These are phyloP conservation scores for Cladochytrium replicatum DNA, from an alignment of 192 early-diverging fungal species.

Conservation along the genomic window DNA sequence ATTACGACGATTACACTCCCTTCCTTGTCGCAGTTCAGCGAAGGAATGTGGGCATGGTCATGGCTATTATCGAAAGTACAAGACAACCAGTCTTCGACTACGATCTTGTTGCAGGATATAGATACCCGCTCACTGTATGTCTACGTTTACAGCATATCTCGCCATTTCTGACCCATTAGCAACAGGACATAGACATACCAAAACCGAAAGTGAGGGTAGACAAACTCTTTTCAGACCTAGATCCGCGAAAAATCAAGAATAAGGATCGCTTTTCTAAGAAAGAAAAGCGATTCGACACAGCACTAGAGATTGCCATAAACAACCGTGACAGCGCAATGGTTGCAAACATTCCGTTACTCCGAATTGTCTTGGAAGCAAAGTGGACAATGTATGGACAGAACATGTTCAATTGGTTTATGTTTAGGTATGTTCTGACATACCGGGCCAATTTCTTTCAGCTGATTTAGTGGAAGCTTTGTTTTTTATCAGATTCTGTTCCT, in stretches of 20 bases:
- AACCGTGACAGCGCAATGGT: too few relatives aligned
- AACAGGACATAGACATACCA: slow-evolving; percentile 2
- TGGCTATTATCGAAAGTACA: slow-evolving; percentile 16
- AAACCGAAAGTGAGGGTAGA: slow-evolving; percentile 7
- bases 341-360: slow-evolving; percentile 6
- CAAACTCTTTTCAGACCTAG: slow-evolving; percentile 8
- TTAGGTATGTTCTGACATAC: too few relatives aligned
- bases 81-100: slow-evolving; percentile 14
- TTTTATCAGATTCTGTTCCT: too few relatives aligned
- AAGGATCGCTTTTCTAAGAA: slow-evolving; percentile 5
- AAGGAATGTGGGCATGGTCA: neutral
- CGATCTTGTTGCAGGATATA: slow-evolving; percentile 7
- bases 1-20: slow-evolving; percentile 7
- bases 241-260: slow-evolving; percentile 11
- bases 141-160: slow-evolving; percentile 2
- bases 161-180: neutral
- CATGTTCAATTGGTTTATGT: slow-evolving; percentile 7
- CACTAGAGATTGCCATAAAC: too few relatives aligned
- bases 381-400: slow-evolving; percentile 17
- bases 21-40: slow-evolving; percentile 12
- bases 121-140: slow-evolving; percentile 7
- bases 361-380: slow-evolving; percentile 11
- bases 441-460: too few relatives aligned
- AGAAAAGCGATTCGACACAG: slow-evolving; percentile 11
- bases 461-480: too few relatives aligned